phyloP scores from a whole-genome alignment of 225 moss, liverwort and hornwort species.

The Polytrichum formosum region DNA sequence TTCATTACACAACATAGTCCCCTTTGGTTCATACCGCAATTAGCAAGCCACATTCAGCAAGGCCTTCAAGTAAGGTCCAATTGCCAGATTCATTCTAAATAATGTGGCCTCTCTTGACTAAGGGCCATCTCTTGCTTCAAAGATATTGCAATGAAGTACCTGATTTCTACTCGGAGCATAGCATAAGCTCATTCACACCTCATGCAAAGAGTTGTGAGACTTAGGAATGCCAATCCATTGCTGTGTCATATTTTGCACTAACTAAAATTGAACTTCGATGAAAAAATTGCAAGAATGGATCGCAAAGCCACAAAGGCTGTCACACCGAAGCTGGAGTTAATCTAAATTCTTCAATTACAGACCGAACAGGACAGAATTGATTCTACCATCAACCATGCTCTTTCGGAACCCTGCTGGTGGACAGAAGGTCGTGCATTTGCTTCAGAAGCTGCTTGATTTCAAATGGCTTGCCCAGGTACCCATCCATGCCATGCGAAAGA shows the following conservation, averaged over 20 bases:
- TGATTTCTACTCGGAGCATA: too few relatives aligned
- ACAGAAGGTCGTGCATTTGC: constrained; percentile 45
- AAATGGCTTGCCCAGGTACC: constrained; percentile 87
- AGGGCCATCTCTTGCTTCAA: too few relatives aligned
- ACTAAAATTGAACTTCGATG: constrained; percentile 6
- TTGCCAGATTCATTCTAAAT: too few relatives aligned
- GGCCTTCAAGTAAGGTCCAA: too few relatives aligned
- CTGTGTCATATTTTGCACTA: constrained; percentile 1
- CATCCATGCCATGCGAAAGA: constrained; percentile 58
- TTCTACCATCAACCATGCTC: constrained; percentile 15
- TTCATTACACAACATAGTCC: too few relatives aligned
- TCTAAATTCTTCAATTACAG: constrained; percentile 15
- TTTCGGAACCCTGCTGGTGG: constrained; percentile 13
- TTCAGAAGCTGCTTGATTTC: constrained; percentile 75
- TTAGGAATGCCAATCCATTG: neutral
- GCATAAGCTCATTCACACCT: neutral
- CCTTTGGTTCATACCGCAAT: too few relatives aligned
- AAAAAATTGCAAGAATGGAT: constrained; percentile 22
- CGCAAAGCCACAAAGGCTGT: constrained; percentile 17
- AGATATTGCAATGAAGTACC: too few relatives aligned
- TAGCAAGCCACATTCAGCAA: too few relatives aligned
- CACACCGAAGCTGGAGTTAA: constrained; percentile 14
- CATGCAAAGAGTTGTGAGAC: neutral
- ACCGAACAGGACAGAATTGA: neutral
- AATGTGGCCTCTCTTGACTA: too few relatives aligned